These are phyloP conservation scores for Diaporthe vaccinii DNA, from an alignment of 2,329 filamentous ascomycete species.

Conservation along the genomic window DNA sequence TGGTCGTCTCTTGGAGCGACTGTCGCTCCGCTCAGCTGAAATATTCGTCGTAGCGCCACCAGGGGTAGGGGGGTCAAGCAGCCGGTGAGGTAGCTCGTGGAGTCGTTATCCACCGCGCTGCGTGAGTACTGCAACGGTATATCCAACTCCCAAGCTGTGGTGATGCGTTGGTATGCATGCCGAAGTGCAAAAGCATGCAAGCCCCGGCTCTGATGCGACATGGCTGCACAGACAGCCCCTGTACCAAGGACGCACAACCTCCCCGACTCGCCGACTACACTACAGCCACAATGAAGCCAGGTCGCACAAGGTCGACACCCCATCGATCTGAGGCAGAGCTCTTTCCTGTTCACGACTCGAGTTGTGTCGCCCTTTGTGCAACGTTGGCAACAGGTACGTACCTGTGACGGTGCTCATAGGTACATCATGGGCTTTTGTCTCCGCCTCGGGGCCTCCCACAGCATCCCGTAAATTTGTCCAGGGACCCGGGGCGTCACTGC, in stretches of 20 bases:
- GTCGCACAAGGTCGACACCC: slow-evolving; percentile 28
- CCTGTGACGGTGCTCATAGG: slow-evolving; percentile 13
- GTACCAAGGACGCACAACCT: slow-evolving; percentile 31
- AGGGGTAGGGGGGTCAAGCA: neutral
- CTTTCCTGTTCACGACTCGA: slow-evolving; percentile 21
- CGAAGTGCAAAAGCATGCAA: slow-evolving; percentile 28
- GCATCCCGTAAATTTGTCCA: neutral
- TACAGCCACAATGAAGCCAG: slow-evolving; percentile 35
- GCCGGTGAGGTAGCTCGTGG: slow-evolving; percentile 20
- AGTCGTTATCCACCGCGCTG: slow-evolving; percentile 15
- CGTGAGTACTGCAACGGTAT: slow-evolving; percentile 34
- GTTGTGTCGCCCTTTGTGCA: slow-evolving; percentile 25
- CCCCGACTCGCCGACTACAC: slow-evolving; percentile 40
- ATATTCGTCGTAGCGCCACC: slow-evolving; percentile 8
- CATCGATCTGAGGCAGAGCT: slow-evolving; percentile 22
- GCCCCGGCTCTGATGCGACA: slow-evolving; percentile 27
- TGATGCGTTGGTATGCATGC: slow-evolving; percentile 33
- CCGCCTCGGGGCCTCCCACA: slow-evolving; percentile 6
- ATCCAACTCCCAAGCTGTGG: slow-evolving; percentile 26
- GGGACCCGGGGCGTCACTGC: slow-evolving; percentile 12
- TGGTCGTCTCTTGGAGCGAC: slow-evolving; percentile 8
- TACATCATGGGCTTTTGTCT: neutral
- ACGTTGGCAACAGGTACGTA: slow-evolving; percentile 32
- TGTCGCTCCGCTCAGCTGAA: slow-evolving; percentile 32
- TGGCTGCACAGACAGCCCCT: slow-evolving; percentile 12